Percentiles rank a stretch among this genome's conserved stretches.
Evolutionary conservation across 2,329 filamentous ascomycete species (phyloP).

Genomic region (Colletotrichum somersetense): DNA sequence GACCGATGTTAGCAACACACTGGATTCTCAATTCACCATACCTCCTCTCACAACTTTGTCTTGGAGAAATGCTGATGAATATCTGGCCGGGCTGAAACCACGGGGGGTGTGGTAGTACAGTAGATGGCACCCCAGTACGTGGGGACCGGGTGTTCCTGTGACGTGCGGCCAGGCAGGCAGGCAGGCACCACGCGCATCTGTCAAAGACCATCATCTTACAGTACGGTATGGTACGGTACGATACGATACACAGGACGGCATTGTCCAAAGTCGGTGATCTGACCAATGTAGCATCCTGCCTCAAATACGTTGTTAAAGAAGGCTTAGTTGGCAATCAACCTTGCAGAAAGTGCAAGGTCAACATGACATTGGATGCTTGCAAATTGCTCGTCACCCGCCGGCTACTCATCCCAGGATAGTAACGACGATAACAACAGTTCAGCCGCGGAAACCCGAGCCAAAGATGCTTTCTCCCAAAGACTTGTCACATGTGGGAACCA

Average conservation of each 20-base stretch:
- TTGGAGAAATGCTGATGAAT: background rate
- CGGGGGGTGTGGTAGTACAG: background rate
- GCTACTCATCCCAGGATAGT: constrained; percentile 15
- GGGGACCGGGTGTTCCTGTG: background rate
- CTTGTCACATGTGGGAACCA: background rate
- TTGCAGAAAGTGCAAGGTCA: background rate
- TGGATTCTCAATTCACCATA: background rate
- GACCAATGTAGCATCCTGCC: background rate
- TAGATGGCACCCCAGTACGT: background rate
- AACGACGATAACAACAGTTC: constrained; percentile 24
- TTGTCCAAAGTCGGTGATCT: background rate
- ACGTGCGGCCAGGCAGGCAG: background rate
- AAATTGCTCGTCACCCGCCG: background rate
- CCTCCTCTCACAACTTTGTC: background rate
- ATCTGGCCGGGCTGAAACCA: background rate
- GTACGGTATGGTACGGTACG: background rate
- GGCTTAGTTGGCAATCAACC: background rate
- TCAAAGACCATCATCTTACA: background rate
- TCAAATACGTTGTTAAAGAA: background rate
- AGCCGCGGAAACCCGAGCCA: background rate
- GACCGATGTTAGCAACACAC: background rate
- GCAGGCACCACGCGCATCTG: background rate
- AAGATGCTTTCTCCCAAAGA: background rate
- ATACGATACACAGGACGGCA: background rate
- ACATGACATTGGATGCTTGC: constrained; percentile 5